Base-by-base conservation (phyloP, 192 early-diverging fungal genomes). In the Backusella tarrabulga region DNA sequence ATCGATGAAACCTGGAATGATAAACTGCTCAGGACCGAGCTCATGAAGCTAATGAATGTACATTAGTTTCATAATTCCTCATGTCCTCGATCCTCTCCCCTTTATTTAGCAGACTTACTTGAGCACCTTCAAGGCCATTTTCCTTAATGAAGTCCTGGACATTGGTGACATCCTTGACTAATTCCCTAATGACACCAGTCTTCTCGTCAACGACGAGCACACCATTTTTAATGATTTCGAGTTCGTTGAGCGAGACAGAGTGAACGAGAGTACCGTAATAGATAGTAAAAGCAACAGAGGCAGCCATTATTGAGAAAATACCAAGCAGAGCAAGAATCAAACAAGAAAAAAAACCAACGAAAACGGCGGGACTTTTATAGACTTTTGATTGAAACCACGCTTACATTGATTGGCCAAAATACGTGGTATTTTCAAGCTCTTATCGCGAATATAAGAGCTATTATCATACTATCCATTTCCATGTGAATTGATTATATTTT, bases 1-100 rank as follows among this genome's bases (percentile, higher is more conserved):
- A 72, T 99, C 97, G 41, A 99, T 85, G 41, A 97, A 89, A 19
- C 97, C 97, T 38, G 96, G 97, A 74, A 96, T 86, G 72, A 97
- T 83, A 79, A 97, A 94, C 80, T 96, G 93, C 34, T 84, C 81
- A 0, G 74, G 70, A 5, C 74, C 79, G 40, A 93, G 83, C 63
- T 73, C 72, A 46, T 80, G 76, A n/a, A 85, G 19, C 79, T 87
- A 71, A 32, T 15, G 38, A 14, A 14, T 26, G 15, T 36, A 56
- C 23, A 40, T 67, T 60, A 68, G 7, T 77, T 8, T n/a, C 36
- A 44, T 44, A 19, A 44, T 44, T 44, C 42, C 15, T 4, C 42
- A 44, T 17, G 42, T 44, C 15, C 42, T 17, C 15, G 4, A 5
- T 44, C 9, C 3, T 40, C 17, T 36, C 40, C 11, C 41, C 36